These are phyloP conservation scores for Saxophila tyrrhenica DNA, from an alignment of 495 filamentous ascomycete species.

Conservation along the genomic window DNA sequence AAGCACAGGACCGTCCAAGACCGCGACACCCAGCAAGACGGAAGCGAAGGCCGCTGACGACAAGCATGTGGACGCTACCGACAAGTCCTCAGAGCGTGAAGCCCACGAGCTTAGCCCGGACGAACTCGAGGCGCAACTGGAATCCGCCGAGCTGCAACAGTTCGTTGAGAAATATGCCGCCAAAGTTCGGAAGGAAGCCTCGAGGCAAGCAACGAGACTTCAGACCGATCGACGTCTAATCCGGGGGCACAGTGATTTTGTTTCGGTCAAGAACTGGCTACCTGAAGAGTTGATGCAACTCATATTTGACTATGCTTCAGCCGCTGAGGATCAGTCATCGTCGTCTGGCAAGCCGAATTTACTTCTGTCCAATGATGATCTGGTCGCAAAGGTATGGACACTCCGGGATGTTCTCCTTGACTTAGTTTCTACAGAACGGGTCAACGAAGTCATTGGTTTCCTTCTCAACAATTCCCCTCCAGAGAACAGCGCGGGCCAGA, in stretches of 20 bases:
- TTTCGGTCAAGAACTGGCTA: slow-evolving; percentile 68
- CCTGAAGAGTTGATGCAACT: slow-evolving; percentile 65
- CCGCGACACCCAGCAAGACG: slow-evolving; percentile 16
- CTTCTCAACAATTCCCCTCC: slow-evolving; percentile 35
- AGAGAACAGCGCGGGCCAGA: slow-evolving; percentile 38
- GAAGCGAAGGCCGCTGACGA: background rate
- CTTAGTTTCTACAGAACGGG: slow-evolving; percentile 51
- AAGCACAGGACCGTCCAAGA: background rate
- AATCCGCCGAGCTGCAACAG: slow-evolving; percentile 68
- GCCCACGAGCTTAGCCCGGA: slow-evolving; percentile 57
- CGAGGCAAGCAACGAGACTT: slow-evolving; percentile 56
- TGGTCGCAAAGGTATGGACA: slow-evolving; percentile 68
- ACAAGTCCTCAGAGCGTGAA: slow-evolving; percentile 3
- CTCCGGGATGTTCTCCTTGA: slow-evolving; percentile 55
- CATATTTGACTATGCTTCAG: slow-evolving; percentile 47
- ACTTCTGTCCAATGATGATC: slow-evolving; percentile 49
- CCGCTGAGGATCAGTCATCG: slow-evolving; percentile 31
- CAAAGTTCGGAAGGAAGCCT: slow-evolving; percentile 40
- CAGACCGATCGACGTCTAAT: slow-evolving; percentile 71
- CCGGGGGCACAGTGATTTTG: slow-evolving; percentile 55
- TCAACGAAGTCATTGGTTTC: slow-evolving; percentile 54
- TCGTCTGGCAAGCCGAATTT: slow-evolving; percentile 36
- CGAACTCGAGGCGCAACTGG: slow-evolving; percentile 72
- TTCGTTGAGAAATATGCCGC: slow-evolving; percentile 69
- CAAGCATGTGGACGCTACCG: background rate